Conservation (phyloP, 164 flowering plant genomes). For the Tetracentron sinense region DNA sequence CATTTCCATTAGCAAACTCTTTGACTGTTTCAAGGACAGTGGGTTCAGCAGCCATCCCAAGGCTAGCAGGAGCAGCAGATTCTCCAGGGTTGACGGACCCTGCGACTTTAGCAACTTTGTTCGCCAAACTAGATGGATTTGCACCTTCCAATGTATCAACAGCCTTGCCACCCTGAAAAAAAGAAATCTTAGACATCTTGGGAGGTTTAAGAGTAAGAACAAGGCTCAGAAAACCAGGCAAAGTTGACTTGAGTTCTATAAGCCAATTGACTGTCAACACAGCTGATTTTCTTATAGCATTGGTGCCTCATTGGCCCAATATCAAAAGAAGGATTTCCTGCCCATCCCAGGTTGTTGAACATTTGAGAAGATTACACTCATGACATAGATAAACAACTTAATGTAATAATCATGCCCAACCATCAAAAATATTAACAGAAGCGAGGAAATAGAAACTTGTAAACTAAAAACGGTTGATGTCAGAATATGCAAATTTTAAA, state of each 20-base stretch:
- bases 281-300: too few species aligned
- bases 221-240: background rate
- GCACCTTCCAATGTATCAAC: slow-evolving; percentile 89
- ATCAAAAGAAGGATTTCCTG: too few species aligned
- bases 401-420: background rate
- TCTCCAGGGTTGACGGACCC: slow-evolving; percentile 45
- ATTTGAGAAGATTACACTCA: too few species aligned
- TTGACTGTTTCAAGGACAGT: slow-evolving; percentile 63
- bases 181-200: background rate
- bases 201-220: background rate
- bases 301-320: too few species aligned
- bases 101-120: slow-evolving; percentile 82
- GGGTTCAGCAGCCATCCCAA: slow-evolving; percentile 89
- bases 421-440: too few species aligned
- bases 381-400: too few species aligned
- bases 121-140: slow-evolving; percentile 85
- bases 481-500: background rate
- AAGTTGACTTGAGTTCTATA: too few species aligned
- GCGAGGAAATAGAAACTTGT: too few species aligned
- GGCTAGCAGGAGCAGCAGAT: slow-evolving; percentile 86
- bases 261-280: too few species aligned
- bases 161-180: slow-evolving; percentile 64
- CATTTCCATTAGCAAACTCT: slow-evolving; percentile 54
- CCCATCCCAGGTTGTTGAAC: too few species aligned
- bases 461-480: too few species aligned